Evolutionary conservation across 305 asterid genomes (phyloP).

Genomic region (Rubia tinctorum): DNA sequence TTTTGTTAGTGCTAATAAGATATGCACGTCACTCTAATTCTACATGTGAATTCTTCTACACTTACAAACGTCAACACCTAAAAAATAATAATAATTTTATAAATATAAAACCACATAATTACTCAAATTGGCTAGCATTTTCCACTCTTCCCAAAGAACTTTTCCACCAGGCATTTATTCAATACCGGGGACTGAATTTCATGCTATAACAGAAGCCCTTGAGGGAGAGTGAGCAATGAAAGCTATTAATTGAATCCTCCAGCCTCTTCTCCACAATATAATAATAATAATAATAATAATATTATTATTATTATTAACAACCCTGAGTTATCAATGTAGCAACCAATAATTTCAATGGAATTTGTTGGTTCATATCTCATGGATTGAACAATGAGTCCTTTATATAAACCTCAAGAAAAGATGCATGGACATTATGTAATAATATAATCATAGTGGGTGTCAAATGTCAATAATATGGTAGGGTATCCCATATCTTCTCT

Average conservation of each 20-base stretch:
- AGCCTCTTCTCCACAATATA: too few relatives aligned
- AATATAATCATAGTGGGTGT: background rate
- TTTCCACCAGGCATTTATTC: background rate
- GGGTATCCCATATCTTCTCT: conserved; percentile 15
- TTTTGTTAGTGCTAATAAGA: too few relatives aligned
- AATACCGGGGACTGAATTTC: background rate
- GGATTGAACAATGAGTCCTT: conserved; percentile 23
- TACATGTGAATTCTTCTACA: too few relatives aligned
- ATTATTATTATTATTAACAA: too few relatives aligned
- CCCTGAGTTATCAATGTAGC: too few relatives aligned
- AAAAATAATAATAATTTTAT: too few relatives aligned
- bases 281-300: too few relatives aligned
- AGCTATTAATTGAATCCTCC: background rate
- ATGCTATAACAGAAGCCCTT: conserved; percentile 17
- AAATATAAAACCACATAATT: too few relatives aligned
- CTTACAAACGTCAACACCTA: too few relatives aligned
- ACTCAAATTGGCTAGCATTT: conserved; percentile 16
- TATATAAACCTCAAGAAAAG: conserved; percentile 22
- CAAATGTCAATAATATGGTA: background rate
- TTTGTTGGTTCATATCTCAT: conserved; percentile 14
- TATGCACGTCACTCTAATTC: too few relatives aligned
- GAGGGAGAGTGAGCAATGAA: conserved; percentile 26
- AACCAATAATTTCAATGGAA: too few relatives aligned
- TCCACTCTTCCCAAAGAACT: conserved; percentile 16
- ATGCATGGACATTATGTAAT: background rate